Evolutionary conservation across 208 protist species (phyloP).

Genomic region (Plasmodiophora brassicae): DNA sequence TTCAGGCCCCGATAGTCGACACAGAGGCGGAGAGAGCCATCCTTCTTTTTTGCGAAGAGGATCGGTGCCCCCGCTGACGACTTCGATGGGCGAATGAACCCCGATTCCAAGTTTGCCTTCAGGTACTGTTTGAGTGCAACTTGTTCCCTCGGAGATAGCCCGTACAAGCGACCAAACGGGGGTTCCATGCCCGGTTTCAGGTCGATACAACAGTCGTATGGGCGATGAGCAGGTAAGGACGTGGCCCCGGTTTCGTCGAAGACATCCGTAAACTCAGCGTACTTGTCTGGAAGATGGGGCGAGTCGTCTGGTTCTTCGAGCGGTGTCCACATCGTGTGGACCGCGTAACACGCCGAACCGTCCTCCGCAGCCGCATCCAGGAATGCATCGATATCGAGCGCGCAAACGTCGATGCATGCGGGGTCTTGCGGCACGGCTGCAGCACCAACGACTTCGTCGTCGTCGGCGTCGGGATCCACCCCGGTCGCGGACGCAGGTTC

Average conservation of each 20-base stretch:
- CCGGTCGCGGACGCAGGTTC: no score
- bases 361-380: no score
- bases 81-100: neutral
- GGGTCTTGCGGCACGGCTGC: no score
- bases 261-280: conserved; percentile 13
- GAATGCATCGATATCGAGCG: no score
- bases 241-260: neutral
- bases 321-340: no score
- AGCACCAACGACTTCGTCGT: no score
- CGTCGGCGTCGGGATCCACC: no score
- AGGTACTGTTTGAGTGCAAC: neutral
- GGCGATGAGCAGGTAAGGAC: neutral
- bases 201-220: neutral
- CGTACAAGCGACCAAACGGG: neutral
- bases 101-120: neutral
- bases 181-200: neutral
- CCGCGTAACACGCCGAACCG: no score
- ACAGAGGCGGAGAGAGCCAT: neutral
- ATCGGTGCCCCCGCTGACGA: neutral
- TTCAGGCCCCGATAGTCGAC: conserved; percentile 30
- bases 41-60: conserved; percentile 16
- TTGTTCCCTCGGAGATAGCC: neutral
- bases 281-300: no score
- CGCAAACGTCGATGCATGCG: no score
- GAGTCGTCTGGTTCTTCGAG: no score